Evolutionary conservation across 208 protist species (phyloP).

Genomic region (Wallacemonas collosoma): DNA sequence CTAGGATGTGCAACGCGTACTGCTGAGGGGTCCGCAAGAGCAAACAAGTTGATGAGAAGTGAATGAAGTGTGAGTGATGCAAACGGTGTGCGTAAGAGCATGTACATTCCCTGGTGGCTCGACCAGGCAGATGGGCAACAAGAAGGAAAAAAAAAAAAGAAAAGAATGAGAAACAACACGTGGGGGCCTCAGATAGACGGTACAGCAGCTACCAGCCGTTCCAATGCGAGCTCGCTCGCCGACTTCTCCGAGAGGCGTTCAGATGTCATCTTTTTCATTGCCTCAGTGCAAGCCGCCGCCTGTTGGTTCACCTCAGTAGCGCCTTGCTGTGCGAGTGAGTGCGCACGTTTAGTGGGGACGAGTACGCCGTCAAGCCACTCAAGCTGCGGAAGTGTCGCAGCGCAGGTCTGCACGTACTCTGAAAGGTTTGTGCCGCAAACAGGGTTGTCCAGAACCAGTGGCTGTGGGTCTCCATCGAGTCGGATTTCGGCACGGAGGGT

Average conservation of each 20-base stretch:
- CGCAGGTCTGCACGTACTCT: conserved; percentile 37
- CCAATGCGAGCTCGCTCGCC: neutral
- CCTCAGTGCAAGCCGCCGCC: neutral
- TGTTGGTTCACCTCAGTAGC: neutral
- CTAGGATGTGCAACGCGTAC: too few species aligned
- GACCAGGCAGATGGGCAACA: neutral
- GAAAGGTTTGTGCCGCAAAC: conserved; percentile 33
- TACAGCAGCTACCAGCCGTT: neutral
- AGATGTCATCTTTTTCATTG: neutral
- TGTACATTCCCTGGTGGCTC: neutral
- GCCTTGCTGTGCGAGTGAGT: neutral
- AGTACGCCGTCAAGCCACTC: conserved; percentile 62
- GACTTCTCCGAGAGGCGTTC: neutral
- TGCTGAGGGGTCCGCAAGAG: too few species aligned
- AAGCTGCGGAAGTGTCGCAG: conserved; percentile 34
- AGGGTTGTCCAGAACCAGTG: conserved; percentile 76
- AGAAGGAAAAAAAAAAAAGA: neutral
- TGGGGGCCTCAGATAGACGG: too few species aligned
- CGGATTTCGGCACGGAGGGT: conserved; percentile 41
- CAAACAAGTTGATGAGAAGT: too few species aligned
- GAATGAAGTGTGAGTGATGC: too few species aligned
- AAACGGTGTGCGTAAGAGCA: too few species aligned
- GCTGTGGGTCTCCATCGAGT: conserved; percentile 33
- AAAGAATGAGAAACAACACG: too few species aligned
- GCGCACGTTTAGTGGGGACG: neutral